Base-by-base conservation (phyloP, 2,329 filamentous ascomycete genomes). In the Zasmidium citrigriseum region DNA sequence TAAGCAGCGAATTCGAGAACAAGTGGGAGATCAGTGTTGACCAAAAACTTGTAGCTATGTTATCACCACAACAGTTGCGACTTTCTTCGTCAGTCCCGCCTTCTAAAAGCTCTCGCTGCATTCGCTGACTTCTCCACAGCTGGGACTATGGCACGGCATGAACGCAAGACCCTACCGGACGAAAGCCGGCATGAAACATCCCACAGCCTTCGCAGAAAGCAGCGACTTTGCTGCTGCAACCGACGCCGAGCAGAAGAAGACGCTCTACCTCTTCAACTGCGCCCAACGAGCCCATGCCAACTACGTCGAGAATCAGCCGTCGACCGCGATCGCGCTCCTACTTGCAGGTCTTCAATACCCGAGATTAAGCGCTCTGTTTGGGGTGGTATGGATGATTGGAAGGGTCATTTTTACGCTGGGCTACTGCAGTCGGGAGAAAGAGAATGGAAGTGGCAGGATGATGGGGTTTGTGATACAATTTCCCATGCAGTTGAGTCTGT, bases 271-370 rank as follows among this genome's bases (percentile, higher is more conserved):
- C 27, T 81, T 79, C 74, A 81, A 81, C 72, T 73, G 66, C 74
- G 82, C 82, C 22, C 82, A 85, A 66, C 77, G 83, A 63, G 79
- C 82, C 18, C 72, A 75, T 55, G 76, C 77, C 68, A 86, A 87
- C 73, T 85, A 81, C 73, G 73, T 82, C 64, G 85, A 88, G 74
- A 84, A 86, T 71, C 78, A 82, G 61, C 67, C 79, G 2, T 77
- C 79, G 55, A 78, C 80, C 3, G 77, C 84, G 47, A 73, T 80
- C 23, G 77, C 77, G 49, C 76, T 83, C 67, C 73, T 86, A 18
- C 76, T 86, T 54, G 77, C 80, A 0, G 85, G 84, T 2, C 64
- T 86, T 54, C 75, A 75, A 60, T 85, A 80, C 69, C 85, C 85
- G 0, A 67, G 76, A 24, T 71, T 77, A 3, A 73, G 79, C 2